Base-by-base conservation (phyloP, 257 asterid species). In the Salvia miltiorrhiza region DNA sequence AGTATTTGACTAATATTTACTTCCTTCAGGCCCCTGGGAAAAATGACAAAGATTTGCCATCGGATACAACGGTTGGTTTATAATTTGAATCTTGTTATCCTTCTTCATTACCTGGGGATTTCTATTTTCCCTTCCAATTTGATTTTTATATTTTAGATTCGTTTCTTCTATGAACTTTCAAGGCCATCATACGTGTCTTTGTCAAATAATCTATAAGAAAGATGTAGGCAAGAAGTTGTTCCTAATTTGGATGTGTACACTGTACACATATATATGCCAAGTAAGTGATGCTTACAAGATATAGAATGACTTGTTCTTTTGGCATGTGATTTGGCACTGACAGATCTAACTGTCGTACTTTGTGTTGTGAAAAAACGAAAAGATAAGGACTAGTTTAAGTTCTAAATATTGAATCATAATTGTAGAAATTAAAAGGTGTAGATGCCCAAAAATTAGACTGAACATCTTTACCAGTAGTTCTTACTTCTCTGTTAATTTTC, bases 11-110 rank as follows among this genome's bases (percentile, higher is more conserved):
- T 60, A 41, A 60, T 63, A 30, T 70, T 80, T 74, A 52, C 70
- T 16, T 65, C 79, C 62, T 73, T 76, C 73, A 93, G 99, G 95
- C 96, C 26, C 99, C 97, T 26, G 99, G 99, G 58, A 93, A 93
- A 81, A 90, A 73, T 80, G 99, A 93, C 76, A 93, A 93, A 72
- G 99, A 93, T 77, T 73, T 81, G 80, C 87, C 96, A 32, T 87
- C 97, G 52, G 96, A 90, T 80, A 73, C 96, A 57, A 78, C 86
- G 96, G 99, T 93, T 65, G 44, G 96, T 88, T 44, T 61, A 16
- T 55, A 26, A 56, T 49, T 71, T 44, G 39, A 63, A 41, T 60
- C 12, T 26, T 23, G 14, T 21, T 12, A 39, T 76, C 47, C 41
- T 60, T 73, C 32, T 9, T 2, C 19, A 9, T 32, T 24, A 33